These are phyloP conservation scores for Porphyra umbilicalis DNA, from an alignment of 31 red algal genomes.

Conservation along the genomic window DNA sequence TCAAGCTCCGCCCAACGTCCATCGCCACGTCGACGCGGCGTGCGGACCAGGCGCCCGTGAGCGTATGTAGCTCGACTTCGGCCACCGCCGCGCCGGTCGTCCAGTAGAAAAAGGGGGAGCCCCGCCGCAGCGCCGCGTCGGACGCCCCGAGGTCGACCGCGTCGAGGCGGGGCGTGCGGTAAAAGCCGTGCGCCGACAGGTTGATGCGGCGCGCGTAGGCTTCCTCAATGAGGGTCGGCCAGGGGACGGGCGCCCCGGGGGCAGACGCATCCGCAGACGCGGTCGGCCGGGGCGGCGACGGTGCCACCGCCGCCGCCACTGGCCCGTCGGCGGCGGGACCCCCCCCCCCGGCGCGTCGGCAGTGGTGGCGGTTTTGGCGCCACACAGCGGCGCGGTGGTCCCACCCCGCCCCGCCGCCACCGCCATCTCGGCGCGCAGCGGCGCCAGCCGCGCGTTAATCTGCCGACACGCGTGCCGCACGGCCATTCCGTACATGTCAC, in stretches of 20 bases:
- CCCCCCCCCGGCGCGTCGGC: background rate
- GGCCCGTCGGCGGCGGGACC: background rate
- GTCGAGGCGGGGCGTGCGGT: conserved; percentile 57
- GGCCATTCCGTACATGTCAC: conserved; percentile 91
- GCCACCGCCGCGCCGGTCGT: conserved; percentile 79
- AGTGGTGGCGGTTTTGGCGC: background rate
- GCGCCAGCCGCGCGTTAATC: conserved; percentile 22
- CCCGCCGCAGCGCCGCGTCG: conserved; percentile 8
- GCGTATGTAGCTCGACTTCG: conserved; percentile 68
- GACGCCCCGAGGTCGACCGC: conserved; percentile 30
- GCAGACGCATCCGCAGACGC: too few species aligned
- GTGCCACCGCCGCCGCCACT: background rate
- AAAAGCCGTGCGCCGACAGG: conserved; percentile 76
- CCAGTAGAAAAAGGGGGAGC: conserved; percentile 73
- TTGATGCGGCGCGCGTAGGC: conserved; percentile 61
- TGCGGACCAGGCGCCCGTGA: conserved; percentile 51
- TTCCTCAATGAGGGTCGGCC: conserved; percentile 28
- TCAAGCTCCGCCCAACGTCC: conserved; percentile 71
- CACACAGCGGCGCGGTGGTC: background rate
- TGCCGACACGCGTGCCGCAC: conserved; percentile 45
- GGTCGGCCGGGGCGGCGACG: too few species aligned
- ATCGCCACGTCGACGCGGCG: conserved; percentile 66
- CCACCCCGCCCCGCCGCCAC: background rate
- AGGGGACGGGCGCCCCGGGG: conserved; percentile 1
- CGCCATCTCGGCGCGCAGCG: conserved; percentile 17